phyloP scores from a whole-genome alignment of 495 filamentous ascomycete species.

The Clohesyomyces aquaticus region DNA sequence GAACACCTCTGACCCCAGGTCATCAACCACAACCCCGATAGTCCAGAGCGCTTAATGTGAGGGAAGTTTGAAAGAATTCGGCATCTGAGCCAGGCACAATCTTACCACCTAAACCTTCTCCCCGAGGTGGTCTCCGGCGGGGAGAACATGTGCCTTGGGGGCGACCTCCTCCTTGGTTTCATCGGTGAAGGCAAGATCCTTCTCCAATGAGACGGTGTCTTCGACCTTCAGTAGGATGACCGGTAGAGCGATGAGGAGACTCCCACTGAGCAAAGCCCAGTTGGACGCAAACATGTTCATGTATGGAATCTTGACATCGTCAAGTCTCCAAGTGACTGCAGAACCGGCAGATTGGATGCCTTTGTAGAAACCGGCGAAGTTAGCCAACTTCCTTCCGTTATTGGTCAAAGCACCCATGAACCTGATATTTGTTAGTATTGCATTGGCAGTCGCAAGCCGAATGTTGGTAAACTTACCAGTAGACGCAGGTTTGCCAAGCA shows the following conservation, averaged over 20 bases:
- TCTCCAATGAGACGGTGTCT: constrained; percentile 70
- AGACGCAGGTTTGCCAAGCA: constrained; percentile 81
- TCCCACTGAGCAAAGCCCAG: constrained; percentile 74
- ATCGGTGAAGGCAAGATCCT: constrained; percentile 81
- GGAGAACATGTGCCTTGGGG: constrained; percentile 24
- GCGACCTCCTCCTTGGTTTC: constrained; percentile 72
- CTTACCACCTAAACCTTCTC: constrained; percentile 26
- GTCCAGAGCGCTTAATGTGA: too few relatives aligned
- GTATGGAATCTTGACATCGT: constrained; percentile 65
- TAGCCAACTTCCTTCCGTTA: constrained; percentile 87
- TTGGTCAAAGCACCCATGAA: constrained; percentile 93
- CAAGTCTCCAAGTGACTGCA: constrained; percentile 79
- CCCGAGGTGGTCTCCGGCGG: neutral
- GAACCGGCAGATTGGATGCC: constrained; percentile 94
- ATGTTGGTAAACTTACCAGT: constrained; percentile 66
- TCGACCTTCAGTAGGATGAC: constrained; percentile 79
- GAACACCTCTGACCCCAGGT: too few relatives aligned
- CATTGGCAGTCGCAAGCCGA: neutral
- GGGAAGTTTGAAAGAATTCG: neutral
- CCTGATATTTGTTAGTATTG: constrained; percentile 52
- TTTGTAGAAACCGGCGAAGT: constrained; percentile 95
- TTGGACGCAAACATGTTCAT: constrained; percentile 58
- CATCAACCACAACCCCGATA: too few relatives aligned
- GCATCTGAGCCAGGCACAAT: neutral
- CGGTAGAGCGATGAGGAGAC: constrained; percentile 74